Percentiles rank a stretch among this genome's conserved stretches.
These are phyloP conservation scores for Pythium rishiriense DNA, from an alignment of 352 stramenopile species.

Conservation along the genomic window DNA sequence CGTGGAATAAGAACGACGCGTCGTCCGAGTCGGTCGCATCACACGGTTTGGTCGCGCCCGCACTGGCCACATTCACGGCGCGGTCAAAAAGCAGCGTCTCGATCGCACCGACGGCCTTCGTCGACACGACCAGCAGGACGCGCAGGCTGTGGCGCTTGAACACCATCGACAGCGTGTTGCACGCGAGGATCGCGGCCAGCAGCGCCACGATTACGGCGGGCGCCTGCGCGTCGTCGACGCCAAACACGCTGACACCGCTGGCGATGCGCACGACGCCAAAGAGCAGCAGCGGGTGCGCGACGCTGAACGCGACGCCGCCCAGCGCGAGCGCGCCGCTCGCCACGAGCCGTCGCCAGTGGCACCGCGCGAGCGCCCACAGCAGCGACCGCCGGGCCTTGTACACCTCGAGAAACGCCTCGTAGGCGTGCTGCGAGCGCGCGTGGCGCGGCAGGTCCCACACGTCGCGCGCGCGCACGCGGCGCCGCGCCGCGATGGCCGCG, in stretches of 20 bases:
- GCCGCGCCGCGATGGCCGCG: slow-evolving; percentile 12
- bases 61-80: slow-evolving; percentile 1
- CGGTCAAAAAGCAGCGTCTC: slow-evolving; percentile 27
- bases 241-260: not conserved
- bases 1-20: slow-evolving; percentile 27
- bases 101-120: slow-evolving; percentile 22
- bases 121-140: slow-evolving; percentile 13
- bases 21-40: no score
- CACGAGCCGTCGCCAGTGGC: slow-evolving; percentile 20
- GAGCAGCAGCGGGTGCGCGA: slow-evolving; percentile 27
- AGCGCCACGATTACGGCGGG: slow-evolving; percentile 11
- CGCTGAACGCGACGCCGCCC: slow-evolving; percentile 11
- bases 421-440: slow-evolving; percentile 16
- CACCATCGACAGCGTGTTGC: not conserved
- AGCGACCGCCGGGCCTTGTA: slow-evolving; percentile 23
- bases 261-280: slow-evolving; percentile 20
- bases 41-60: not conserved
- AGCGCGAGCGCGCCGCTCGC: slow-evolving; percentile 17
- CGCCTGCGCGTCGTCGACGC: slow-evolving; percentile 3
- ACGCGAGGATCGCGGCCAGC: slow-evolving; percentile 5
- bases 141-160: slow-evolving; percentile 17
- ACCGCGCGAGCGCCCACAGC: slow-evolving; percentile 19
- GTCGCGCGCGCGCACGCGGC: slow-evolving; percentile 16
- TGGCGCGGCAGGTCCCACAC: slow-evolving; percentile 22
- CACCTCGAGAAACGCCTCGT: slow-evolving; percentile 17